A percentile compares a stretch with the other conserved stretches of the same genome.
phyloP scores from a whole-genome alignment of 2,329 filamentous ascomycete species.

The Trichocomaceae sp. region DNA sequence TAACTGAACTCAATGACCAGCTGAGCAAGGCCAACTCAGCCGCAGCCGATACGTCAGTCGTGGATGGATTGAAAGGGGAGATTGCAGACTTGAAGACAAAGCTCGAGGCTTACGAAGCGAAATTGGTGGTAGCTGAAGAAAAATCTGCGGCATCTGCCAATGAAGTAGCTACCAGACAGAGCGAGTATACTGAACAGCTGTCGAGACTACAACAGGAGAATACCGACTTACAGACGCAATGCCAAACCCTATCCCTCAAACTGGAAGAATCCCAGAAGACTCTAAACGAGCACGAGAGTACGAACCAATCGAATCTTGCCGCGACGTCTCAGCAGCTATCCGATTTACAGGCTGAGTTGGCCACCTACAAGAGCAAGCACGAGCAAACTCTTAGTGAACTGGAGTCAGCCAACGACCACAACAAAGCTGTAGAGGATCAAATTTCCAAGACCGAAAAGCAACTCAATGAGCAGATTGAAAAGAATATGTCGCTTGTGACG shows the following conservation, averaged over 20 bases:
- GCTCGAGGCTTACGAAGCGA: slow-evolving; percentile 49
- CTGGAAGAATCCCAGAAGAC: slow-evolving; percentile 80
- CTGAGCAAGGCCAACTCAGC: slow-evolving; percentile 30
- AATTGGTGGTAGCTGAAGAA: slow-evolving; percentile 38
- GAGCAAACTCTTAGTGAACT: slow-evolving; percentile 26
- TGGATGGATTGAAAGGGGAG: slow-evolving; percentile 35
- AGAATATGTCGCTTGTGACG: slow-evolving; percentile 36
- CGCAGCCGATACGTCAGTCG: slow-evolving; percentile 30
- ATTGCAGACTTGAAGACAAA: slow-evolving; percentile 56
- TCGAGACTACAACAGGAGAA: slow-evolving; percentile 38
- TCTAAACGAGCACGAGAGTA: slow-evolving; percentile 50
- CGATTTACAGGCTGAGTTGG: slow-evolving; percentile 28
- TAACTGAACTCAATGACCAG: slow-evolving; percentile 29
- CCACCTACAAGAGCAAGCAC: slow-evolving; percentile 26
- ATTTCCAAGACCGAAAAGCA: slow-evolving; percentile 30
- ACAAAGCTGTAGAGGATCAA: slow-evolving; percentile 28
- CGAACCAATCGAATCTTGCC: slow-evolving; percentile 64
- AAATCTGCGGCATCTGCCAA: slow-evolving; percentile 35
- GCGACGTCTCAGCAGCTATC: slow-evolving; percentile 50
- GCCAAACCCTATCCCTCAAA: slow-evolving; percentile 39
- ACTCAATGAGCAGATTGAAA: slow-evolving; percentile 35
- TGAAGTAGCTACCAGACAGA: slow-evolving; percentile 37
- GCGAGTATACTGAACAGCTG: slow-evolving; percentile 42
- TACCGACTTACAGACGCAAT: slow-evolving; percentile 39
- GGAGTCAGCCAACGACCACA: slow-evolving; percentile 24